Percentiles rank a stretch among this genome's conserved stretches.
phyloP scores from a whole-genome alignment of 768 basidiomycete genomes.

The Clathrus columnatus region DNA sequence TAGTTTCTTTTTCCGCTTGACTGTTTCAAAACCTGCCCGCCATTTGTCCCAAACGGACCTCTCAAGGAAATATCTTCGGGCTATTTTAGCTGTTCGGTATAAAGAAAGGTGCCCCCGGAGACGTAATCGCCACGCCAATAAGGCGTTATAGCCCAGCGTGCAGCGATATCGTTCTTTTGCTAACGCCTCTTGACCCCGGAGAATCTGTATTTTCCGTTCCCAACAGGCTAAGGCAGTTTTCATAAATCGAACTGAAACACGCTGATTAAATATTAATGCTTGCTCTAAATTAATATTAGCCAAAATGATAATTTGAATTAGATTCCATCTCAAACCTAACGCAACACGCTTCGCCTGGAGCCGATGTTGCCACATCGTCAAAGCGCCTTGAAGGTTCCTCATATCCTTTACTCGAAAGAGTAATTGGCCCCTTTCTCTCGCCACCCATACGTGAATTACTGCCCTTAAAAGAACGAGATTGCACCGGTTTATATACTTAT shows the following conservation, averaged over 20 bases:
- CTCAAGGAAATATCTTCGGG: slow-evolving; percentile 41
- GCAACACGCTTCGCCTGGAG: slow-evolving; percentile 30
- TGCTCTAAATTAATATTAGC: slow-evolving; percentile 36
- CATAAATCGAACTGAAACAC: neutral
- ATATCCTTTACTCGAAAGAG: slow-evolving; percentile 43
- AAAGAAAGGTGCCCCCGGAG: slow-evolving; percentile 41
- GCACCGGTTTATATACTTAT: slow-evolving; percentile 47
- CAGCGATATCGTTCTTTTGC: slow-evolving; percentile 42
- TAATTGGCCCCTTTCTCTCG: slow-evolving; percentile 51
- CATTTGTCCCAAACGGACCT: slow-evolving; percentile 42
- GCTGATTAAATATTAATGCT: slow-evolving; percentile 9
- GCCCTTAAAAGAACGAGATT: slow-evolving; percentile 52
- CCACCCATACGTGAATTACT: slow-evolving; percentile 56
- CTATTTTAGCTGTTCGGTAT: slow-evolving; percentile 45
- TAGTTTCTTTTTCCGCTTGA: slow-evolving; percentile 36
- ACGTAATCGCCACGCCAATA: slow-evolving; percentile 48
- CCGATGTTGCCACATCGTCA: slow-evolving; percentile 42
- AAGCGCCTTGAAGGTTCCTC: slow-evolving; percentile 37
- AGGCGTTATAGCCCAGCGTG: slow-evolving; percentile 30
- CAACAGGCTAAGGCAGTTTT: neutral
- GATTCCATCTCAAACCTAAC: slow-evolving; percentile 38
- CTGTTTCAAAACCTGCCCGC: slow-evolving; percentile 37
- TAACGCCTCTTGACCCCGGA: slow-evolving; percentile 38
- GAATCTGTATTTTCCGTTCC: slow-evolving; percentile 19
- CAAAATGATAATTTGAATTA: neutral